Percentiles rank a stretch among this genome's conserved stretches.
These are phyloP conservation scores for Dictyostelium purpureum DNA, from an alignment of 78 protist genomes.

Conservation along the genomic window DNA sequence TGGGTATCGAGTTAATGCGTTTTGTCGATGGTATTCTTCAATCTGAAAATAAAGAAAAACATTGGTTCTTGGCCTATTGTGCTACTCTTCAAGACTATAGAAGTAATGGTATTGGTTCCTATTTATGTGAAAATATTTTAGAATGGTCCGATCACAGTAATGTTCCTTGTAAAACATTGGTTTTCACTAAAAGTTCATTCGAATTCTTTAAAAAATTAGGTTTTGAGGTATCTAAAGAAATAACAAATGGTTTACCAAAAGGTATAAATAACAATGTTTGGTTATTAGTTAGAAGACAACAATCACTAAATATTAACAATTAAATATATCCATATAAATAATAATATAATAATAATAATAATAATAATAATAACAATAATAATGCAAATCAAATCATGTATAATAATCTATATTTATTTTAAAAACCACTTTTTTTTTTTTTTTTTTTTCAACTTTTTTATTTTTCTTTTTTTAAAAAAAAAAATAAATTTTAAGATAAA, in stretches of 20 bases:
- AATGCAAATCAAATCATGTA: too few relatives aligned
- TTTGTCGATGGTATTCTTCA: background rate
- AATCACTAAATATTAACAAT: too few relatives aligned
- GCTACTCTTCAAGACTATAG: conserved; percentile 8
- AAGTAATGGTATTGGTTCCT: conserved; percentile 30
- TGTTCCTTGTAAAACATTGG: background rate
- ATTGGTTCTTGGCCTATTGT: conserved; percentile 46
- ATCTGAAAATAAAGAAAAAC: background rate
- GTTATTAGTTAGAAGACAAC: conserved; percentile 20
- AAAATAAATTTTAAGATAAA: too few relatives aligned
- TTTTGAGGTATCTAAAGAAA: conserved; percentile 14
- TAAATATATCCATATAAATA: too few relatives aligned
- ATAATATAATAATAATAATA: too few relatives aligned
- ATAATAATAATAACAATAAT: too few relatives aligned
- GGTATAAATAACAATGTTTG: background rate
- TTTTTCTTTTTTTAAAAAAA: too few relatives aligned
- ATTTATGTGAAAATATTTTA: background rate
- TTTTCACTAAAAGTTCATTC: background rate
- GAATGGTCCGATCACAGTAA: conserved; percentile 32
- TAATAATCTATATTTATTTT: too few relatives aligned
- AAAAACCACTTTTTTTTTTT: too few relatives aligned
- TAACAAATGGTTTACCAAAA: conserved; percentile 21
- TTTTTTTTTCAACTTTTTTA: too few relatives aligned
- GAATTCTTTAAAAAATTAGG: conserved; percentile 47
- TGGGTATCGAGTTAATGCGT: background rate